A percentile compares a stretch with the other conserved stretches of the same genome.
Evolutionary conservation across 2,329 filamentous ascomycete species (phyloP).

Genomic region (Ophiosphaerella narmari): DNA sequence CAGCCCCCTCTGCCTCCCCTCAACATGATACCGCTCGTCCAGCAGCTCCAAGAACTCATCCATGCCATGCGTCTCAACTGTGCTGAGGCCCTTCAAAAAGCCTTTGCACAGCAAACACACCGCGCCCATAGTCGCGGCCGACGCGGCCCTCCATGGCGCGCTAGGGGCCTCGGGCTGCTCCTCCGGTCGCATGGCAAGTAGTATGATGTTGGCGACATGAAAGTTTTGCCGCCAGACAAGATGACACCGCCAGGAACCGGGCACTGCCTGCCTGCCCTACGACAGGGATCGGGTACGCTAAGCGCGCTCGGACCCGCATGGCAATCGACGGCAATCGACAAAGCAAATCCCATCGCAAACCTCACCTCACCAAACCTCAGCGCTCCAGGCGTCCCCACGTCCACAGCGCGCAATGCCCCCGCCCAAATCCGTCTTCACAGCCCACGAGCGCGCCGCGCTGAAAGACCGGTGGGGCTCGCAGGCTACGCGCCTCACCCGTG

Average conservation of each 20-base stretch:
- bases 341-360: too few relatives aligned
- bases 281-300: constrained; percentile 15
- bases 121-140: constrained; percentile 74
- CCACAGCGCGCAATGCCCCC: constrained; percentile 26
- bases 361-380: background rate
- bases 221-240: constrained; percentile 15
- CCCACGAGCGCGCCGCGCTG: constrained; percentile 83
- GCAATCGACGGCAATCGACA: background rate
- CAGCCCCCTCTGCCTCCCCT: constrained; percentile 72
- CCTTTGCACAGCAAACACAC: constrained; percentile 71
- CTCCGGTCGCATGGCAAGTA: constrained; percentile 46
- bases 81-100: constrained; percentile 77
- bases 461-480: constrained; percentile 81
- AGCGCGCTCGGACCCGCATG: background rate
- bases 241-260: constrained; percentile 23
- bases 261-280: constrained; percentile 9
- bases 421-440: constrained; percentile 74
- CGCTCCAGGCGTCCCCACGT: background rate
- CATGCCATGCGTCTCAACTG: constrained; percentile 75
- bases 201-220: constrained; percentile 19
- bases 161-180: constrained; percentile 60
- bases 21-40: constrained; percentile 71
- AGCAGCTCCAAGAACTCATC: constrained; percentile 75
- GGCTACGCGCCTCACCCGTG: constrained; percentile 81
- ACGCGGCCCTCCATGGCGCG: constrained; percentile 72